Base-by-base conservation (phyloP, 768 basidiomycete species). In the Kwoniella dendrophila region DNA sequence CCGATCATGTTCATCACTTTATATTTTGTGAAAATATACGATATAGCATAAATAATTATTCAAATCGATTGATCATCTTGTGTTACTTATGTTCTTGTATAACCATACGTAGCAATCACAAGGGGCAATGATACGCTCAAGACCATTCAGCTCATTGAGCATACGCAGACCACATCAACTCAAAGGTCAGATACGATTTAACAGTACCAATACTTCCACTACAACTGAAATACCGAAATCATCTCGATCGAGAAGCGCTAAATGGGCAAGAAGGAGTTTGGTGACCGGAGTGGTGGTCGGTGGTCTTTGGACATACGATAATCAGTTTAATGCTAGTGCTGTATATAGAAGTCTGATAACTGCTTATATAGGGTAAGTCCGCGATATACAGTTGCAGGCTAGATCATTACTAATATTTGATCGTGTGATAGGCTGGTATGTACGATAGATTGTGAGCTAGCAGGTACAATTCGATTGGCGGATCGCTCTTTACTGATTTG, bases 271-370 rank as follows among this genome's bases (percentile, higher is more conserved):
- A 36, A 56, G 72, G 41, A 45, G 48, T 6, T 68, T 22, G 0
- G 47, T 76, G 3, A 36, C 71, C 24, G 69, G 75, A 10, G 64
- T 81, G 1, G 81, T 83, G 14, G 63, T 83, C 3, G 83, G 82
- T 1, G 69, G 79, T 0, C 44, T 82, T 1, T 86, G 82, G 66
- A 72, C 69, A 2, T 69, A 82, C n/a, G 86, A 88, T 71, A 81
- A 72, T 56, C 67, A 79, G 12, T 85, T 82, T 71, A 86, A 87
- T 78, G 86, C 86, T 0, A 85, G 85, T 29, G 83, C 87, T 1
- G 80, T 86, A 6, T 75, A 78, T 12, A 77, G 86, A 56, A 87
- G 84, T 71, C 56, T 85, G 34, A 78, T 85, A 62, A 86, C 86
- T 4, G 78, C 85, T 8, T 84, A 82, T 79, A 80, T 83, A 36